Evolutionary conservation across 2,329 filamentous ascomycete genomes (phyloP), one percentile per base, ranked within the genome.

Genomic region (Ceratocystis variospora): DNA sequence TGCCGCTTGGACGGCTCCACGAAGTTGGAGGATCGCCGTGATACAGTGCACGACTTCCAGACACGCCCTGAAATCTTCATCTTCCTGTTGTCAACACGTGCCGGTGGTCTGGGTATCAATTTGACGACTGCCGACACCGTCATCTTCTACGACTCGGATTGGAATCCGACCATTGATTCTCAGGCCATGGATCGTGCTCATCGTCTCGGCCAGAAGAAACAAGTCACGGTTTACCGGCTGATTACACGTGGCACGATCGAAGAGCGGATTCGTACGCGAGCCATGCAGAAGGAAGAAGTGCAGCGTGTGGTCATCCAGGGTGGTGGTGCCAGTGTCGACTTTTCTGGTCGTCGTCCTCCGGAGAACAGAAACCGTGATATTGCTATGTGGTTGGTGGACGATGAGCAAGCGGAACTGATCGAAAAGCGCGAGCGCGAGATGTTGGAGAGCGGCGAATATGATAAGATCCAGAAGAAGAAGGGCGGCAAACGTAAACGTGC

Each of bases 71-170:
- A 96, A 19, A 96, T 97, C 71, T 99, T 99, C 75, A 90, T 99
- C 71, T 99, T 99, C 82, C 79, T 99, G 45, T 80, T 99, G 50
- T 96, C 91, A 22, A 99, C 94, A 0, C 91, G 94, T 76, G 94
- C 94, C 46, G 94, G 94, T 84, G 94, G 94, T 80, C 83, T 99
- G 22, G 94, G 94, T 78, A 99, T 99, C 81, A 99, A 99, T 73
- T 79, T 99, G 71, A 97, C 94, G 5, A 88, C 89, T 64, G 94
- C 94, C 22, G 94, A 99, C 75, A 99, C 94, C 0, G 94, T 99
- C 77, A 97, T 99, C 76, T 99, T 99, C 79, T 99, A 99, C 81
- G 94, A 99, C 75, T 96, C 90, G 10, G 94, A 99, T 76, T 99
- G 94, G 94, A 99, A 99, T 75, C 94, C 94, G 0, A 97, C 94